Evolutionary conservation across 1,284 basidiomycete genomes (phyloP), one percentile per base, ranked within the genome.

Genomic region (Veloporphyrellus conicus): DNA sequence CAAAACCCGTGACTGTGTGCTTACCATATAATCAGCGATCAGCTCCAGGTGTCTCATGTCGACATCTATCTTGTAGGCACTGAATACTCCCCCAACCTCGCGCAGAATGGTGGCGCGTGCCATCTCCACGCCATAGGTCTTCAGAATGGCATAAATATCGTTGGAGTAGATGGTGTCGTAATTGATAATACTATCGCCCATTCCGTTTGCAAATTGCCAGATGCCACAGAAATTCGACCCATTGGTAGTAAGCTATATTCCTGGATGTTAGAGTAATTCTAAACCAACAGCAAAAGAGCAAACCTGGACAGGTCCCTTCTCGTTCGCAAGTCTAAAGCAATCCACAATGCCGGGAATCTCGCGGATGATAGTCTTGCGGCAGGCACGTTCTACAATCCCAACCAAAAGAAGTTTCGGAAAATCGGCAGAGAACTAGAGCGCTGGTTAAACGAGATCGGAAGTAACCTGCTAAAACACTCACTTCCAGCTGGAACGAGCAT

Each of bases 11-110:
- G 10, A 41, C 19, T 10, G 39, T 12, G 27, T 19, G 41, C 85
- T 56, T 62, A 93, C 92, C 93, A 97, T 97, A 68, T 99, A 99
- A 69, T 99, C 96, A 28, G 96, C 96, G 65, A 99, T 97, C 52
- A 99, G 78, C 63, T 94, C 93, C 47, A 99, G 75, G 75, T 99
- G 96, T 47, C 96, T 83, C 59, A 82, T 84, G 69, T 98, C 87
- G 47, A 99, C 96, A 52, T 90, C 90, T 63, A 99, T 99, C 64
- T 89, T 95, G 73, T 99, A 99, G 4, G 90, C 93, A n/a, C 82
- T 85, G 70, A 99, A 99, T 45, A 99, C 93, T 32, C 81, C 83
- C 38, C 85, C 79, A 72, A 99, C 90, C 69, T 99, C 95, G 49
- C 78, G 76, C 47, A 96, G 72, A 61, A 99, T 91, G n/a, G 92